Evolutionary conservation across 1,284 basidiomycete species (phyloP), one percentile per base, ranked within the genome.

Genomic region (Tausonia pullulans): DNA sequence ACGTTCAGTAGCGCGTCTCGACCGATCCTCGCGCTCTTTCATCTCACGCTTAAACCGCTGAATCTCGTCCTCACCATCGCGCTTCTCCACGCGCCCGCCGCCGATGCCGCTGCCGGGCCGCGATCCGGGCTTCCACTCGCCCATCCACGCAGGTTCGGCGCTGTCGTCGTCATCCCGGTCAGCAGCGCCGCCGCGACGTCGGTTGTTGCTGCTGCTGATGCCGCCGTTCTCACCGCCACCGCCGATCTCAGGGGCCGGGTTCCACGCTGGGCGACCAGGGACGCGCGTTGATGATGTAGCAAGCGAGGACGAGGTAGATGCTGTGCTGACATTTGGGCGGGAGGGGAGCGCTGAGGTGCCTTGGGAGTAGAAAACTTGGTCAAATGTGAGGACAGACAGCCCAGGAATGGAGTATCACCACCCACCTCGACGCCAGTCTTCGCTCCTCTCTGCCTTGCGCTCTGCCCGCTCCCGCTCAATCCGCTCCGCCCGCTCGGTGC

Each of bases 1-100:
- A 27, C 27, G 27, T 27, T 27, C 27, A 27, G 27, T 27, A 1
- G 27, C 27, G 27, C 27, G 27, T 27, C 27, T 27, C 27, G 27
- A 27, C 27, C 27, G 27, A 27, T 27, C 61, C 10, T 63, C 61
- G 5, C 61, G 61, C 41, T 65, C 64, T 40, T 49, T 48, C 64
- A 65, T 65, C 64, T 65, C 64, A 10, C 64, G 52, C 64, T 65
- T 65, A 55, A 65, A 65, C 55, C 58, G 59, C 45, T 60, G 58
- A 16, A 65, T 65, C 40, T 50, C 64, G 48, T 65, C 64, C 52
- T 65, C 64, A 6, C 55, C 55, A 13, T 46, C 55, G 13, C 55
- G 55, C 55, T 60, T 56, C 52, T 61, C 46, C 13, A 41, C 45
- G 1, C 54, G 50, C 11, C 54, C 54, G 13, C 40, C 46, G 43